A percentile compares a stretch with the other conserved stretches of the same genome.
These are phyloP conservation scores for Venturia effusa DNA, from an alignment of 2,329 filamentous ascomycete genomes.

Conservation along the genomic window DNA sequence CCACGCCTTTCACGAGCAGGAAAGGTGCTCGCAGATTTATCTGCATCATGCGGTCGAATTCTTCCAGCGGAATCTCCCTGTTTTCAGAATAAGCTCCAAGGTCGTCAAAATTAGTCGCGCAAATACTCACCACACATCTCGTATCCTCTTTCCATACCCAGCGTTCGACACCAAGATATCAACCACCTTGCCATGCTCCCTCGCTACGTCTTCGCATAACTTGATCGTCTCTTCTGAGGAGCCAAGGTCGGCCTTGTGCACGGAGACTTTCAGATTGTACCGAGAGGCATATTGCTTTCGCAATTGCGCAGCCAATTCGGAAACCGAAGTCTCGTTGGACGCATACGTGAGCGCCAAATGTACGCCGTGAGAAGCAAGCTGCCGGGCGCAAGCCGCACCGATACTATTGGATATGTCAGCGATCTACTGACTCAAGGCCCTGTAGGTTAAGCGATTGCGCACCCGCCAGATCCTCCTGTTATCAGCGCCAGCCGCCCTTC, in stretches of 20 bases:
- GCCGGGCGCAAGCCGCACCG: conserved; percentile 45
- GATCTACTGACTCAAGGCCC: too few relatives aligned
- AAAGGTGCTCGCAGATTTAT: conserved; percentile 54
- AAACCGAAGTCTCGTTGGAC: conserved; percentile 37
- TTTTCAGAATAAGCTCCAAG: background rate
- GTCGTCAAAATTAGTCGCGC: conserved; percentile 20
- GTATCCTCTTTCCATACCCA: conserved; percentile 52
- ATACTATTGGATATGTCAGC: conserved; percentile 34
- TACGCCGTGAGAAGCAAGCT: conserved; percentile 42
- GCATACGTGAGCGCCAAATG: conserved; percentile 50
- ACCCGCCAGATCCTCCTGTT: conserved; percentile 53
- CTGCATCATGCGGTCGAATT: conserved; percentile 52
- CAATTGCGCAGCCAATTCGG: conserved; percentile 34
- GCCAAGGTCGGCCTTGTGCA: conserved; percentile 49
- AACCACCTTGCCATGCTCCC: conserved; percentile 42
- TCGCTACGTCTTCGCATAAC: conserved; percentile 45
- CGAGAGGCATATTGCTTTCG: conserved; percentile 18
- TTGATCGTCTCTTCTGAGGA: conserved; percentile 41
- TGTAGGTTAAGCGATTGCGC: conserved; percentile 18
- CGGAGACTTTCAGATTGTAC: conserved; percentile 32
- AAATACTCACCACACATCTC: conserved; percentile 21
- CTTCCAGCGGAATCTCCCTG: conserved; percentile 49
- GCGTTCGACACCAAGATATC: conserved; percentile 59
- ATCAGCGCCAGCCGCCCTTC: conserved; percentile 45
- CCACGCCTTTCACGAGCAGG: conserved; percentile 47